Percentiles rank a stretch among this genome's conserved stretches.
phyloP scores from a whole-genome alignment of 495 filamentous ascomycete genomes.

The Neurospora terricola region DNA sequence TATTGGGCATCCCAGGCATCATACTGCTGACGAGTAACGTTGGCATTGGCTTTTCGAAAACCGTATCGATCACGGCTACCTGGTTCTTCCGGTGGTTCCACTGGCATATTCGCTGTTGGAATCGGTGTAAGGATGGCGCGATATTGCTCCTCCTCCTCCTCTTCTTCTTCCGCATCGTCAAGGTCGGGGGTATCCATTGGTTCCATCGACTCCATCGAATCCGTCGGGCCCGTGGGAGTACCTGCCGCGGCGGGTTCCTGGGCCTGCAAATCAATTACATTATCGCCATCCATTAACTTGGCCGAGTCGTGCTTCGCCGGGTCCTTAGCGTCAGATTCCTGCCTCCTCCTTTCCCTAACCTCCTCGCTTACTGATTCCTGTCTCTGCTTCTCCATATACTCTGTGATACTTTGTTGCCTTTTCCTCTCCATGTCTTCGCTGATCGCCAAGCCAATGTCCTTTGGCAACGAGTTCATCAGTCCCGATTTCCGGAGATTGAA shows the following conservation, averaged over 20 bases:
- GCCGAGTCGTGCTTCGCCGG: conserved; percentile 23
- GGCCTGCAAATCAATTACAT: conserved; percentile 1
- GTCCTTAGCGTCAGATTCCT: conserved; percentile 3
- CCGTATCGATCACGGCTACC: conserved; percentile 70
- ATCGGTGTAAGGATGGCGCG: conserved; percentile 7
- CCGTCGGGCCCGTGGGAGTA: neutral
- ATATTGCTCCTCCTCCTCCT: neutral
- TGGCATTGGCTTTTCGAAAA: conserved; percentile 78
- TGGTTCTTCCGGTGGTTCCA: conserved; percentile 22
- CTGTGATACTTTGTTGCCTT: neutral
- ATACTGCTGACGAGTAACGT: conserved; percentile 67
- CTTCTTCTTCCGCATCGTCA: neutral
- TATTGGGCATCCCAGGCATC: conserved; percentile 73
- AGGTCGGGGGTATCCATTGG: neutral
- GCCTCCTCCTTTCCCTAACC: conserved; percentile 1
- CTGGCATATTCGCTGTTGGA: conserved; percentile 10
- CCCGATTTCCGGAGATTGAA: conserved; percentile 27
- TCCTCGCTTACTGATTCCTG: conserved; percentile 4
- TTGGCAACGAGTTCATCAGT: conserved; percentile 22
- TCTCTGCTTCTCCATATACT: conserved; percentile 3
- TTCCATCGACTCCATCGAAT: neutral
- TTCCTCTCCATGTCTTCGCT: conserved; percentile 12
- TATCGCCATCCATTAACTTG: conserved; percentile 19
- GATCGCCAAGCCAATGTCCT: conserved; percentile 20
- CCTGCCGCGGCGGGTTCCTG: neutral